Evolutionary conservation across 257 asterid genomes (phyloP), one percentile per base, ranked within the genome.

Genomic region (Knoxia roxburghii): DNA sequence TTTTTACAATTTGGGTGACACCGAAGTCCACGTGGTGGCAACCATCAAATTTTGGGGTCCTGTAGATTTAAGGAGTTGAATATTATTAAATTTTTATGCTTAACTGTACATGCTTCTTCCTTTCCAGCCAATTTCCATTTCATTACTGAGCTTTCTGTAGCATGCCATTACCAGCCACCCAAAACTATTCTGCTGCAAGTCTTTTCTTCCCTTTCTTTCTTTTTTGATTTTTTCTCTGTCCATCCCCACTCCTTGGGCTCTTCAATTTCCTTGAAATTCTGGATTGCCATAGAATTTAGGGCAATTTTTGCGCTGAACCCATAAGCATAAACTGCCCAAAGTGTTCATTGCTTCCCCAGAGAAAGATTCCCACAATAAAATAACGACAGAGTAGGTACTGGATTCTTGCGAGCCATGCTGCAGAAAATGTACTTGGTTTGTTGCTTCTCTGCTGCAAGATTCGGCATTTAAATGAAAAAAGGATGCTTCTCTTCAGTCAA

Each of bases 101-200:
- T 23, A 58, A 39, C 18, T 53, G 75, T 30, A 53, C 57, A 46
- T 29, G 63, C 48, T 53, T 64, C 41, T 37, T 50, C 57, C 78
- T 83, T 85, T 84, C 85, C 90, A 81, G 81, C 96, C 84, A 81
- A 53, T 78, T 83, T 73, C 78, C 80, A 73, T 72, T 72, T 77
- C 73, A 56, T 65, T 61, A 52, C 76, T 53, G 59, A 3, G 65
- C 51, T 33, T 26, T 61, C 73, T n/a, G 65, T 59, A 54, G 73
- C 75, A 72, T 72, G 84, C 68, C 72, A 73, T 71, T 39, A 60
- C 74, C 70, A 56, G 69, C 70, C 59, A 27, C n/a, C n/a, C n/a
- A n/a, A n/a, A n/a, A n/a, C n/a, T n/a, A n/a, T n/a, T n/a, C n/a
- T n/a, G n/a, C n/a, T n/a, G 66, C 56, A 32, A 45, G 14, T 33